Conservation (phyloP, 2,329 filamentous ascomycete genomes). For the Fusarium incarnatum region DNA sequence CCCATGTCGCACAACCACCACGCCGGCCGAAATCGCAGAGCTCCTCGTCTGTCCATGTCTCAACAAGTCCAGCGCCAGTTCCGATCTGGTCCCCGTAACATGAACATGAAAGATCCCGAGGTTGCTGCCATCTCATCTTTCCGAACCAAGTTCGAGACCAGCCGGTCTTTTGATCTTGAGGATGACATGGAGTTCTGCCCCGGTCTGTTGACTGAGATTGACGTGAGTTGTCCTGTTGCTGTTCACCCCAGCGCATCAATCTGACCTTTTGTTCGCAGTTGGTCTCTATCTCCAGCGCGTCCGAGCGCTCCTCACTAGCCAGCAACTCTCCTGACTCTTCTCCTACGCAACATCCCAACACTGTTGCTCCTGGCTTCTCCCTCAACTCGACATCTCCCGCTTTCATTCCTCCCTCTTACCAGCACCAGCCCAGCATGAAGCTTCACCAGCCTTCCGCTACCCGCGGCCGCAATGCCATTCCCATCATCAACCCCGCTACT, state of each 20-base stretch:
- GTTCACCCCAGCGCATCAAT: constrained; percentile 26
- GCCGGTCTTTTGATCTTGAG: constrained; percentile 92
- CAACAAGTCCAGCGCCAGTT: constrained; percentile 90
- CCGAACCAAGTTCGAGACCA: constrained; percentile 88
- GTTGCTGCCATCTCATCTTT: constrained; percentile 81
- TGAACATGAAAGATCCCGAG: constrained; percentile 83
- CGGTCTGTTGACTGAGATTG: constrained; percentile 88
- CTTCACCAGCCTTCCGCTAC: constrained; percentile 91
- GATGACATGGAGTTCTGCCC: constrained; percentile 98
- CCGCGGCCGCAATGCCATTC: constrained; percentile 92
- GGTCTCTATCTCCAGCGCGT: constrained; percentile 90
- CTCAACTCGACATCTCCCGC: constrained; percentile 74
- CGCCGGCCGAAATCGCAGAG: constrained; percentile 85
- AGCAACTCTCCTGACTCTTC: constrained; percentile 94
- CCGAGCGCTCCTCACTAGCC: constrained; percentile 93
- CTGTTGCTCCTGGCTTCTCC: constrained; percentile 81
- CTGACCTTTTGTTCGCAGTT: constrained; percentile 68
- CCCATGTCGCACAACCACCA: constrained; percentile 81
- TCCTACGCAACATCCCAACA: constrained; percentile 87
- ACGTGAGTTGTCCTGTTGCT: constrained; percentile 71
- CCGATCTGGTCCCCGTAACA: constrained; percentile 79
- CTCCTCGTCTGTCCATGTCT: constrained; percentile 80
- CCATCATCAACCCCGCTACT: constrained; percentile 95
- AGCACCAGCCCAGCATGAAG: constrained; percentile 77
- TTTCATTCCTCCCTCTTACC: constrained; percentile 73